Evolutionary conservation across 1,284 basidiomycete species (phyloP), one percentile per base, ranked within the genome.

Genomic region (Tylopilus sp.): DNA sequence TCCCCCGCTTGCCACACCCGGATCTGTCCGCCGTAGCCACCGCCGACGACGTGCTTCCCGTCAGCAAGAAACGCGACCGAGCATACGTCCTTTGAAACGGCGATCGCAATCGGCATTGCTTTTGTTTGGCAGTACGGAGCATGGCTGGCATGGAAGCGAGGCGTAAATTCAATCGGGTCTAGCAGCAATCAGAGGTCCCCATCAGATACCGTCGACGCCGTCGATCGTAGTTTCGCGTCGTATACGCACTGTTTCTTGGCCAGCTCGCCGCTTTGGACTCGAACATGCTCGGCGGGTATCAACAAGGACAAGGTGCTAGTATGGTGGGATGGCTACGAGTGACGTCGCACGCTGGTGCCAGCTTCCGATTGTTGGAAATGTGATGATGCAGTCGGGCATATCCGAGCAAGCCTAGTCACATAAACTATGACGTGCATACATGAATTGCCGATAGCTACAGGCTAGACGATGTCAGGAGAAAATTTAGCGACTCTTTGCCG

Each of bases 11-110:
- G 37, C 52, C 52, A 54, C 11, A 31, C n/a, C 3, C 43, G 30
- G 23, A 54, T 30, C 41, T 44, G 38, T 4, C 52, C 45, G 6
- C 41, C 52, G 13, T 44, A 44, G 13, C 52, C 52, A 11, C 52
- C 44, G 6, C 52, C 39, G 4, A 53, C 34, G 19, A 54, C 11
- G 6, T 45, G 42, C 16, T 19, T 34, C 21, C 46, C 45, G 21
- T 42, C 15, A 7, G 21, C 16, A 34, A 49, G 21, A 19, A 53
- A 53, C 6, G 41, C 35, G 15, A 53, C 28, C n/a, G 52, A 49
- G 26, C 50, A 53, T n/a, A 53, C 19, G 19, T 54, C 45, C 21
- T 38, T 41, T 23, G 30, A 35, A 19, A 35, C 51, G 6, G 23
- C 10, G 25, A 53, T 49, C 6, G 44, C 38, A 9, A 23, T 54